phyloP scores from a whole-genome alignment of 2,329 filamentous ascomycete species.

The Penicillium oxalicum region DNA sequence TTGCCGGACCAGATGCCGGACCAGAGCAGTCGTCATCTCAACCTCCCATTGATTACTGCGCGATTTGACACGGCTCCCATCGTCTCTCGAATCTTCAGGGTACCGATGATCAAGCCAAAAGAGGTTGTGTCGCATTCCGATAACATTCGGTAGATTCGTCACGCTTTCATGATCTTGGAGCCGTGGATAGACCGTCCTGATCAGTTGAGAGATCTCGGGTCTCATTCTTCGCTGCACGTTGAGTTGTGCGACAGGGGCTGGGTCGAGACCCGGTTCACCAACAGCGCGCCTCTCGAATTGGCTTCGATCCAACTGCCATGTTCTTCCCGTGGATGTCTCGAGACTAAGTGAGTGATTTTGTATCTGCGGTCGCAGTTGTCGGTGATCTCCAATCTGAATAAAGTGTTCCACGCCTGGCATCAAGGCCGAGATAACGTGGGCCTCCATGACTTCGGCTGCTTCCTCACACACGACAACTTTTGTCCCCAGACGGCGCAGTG shows the following conservation, averaged over 20 bases:
- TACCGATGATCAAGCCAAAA: constrained; percentile 20
- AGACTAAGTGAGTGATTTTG: constrained; percentile 16
- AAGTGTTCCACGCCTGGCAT: constrained; percentile 37
- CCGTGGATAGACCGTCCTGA: constrained; percentile 5
- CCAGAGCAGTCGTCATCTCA: constrained; percentile 16
- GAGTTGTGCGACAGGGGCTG: constrained; percentile 4
- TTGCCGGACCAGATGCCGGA: constrained; percentile 18
- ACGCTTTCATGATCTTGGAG: constrained; percentile 4
- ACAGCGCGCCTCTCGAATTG: constrained; percentile 12
- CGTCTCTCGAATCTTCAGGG: constrained; percentile 9
- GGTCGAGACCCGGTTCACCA: constrained; percentile 5
- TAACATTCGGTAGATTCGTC: not conserved
- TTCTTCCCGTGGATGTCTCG: not conserved
- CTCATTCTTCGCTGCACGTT: constrained; percentile 13
- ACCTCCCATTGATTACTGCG: constrained; percentile 18
- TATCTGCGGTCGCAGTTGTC: constrained; percentile 30
- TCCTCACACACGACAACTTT: constrained; percentile 56
- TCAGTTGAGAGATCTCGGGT: constrained; percentile 7
- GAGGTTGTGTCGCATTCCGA: constrained; percentile 11
- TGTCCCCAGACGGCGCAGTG: constrained; percentile 3
- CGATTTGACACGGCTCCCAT: constrained; percentile 7
- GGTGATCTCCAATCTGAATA: constrained; percentile 34
- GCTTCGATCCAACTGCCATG: constrained; percentile 7
- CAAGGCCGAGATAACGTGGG: constrained; percentile 44
- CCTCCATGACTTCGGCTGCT: constrained; percentile 62